Conservation (phyloP, 768 basidiomycete species). For the Lentinula boryana region DNA sequence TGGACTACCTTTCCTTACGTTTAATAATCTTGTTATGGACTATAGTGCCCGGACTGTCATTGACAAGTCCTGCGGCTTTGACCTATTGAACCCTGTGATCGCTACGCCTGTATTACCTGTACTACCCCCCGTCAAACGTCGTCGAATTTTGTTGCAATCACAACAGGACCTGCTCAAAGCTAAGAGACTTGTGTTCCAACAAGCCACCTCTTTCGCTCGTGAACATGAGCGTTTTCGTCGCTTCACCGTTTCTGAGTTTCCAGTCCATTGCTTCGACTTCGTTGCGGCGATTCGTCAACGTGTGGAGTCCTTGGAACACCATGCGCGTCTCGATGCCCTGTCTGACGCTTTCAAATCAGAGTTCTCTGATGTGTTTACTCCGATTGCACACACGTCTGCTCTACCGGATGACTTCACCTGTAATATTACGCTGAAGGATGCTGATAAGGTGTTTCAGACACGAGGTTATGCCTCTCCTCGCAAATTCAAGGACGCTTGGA, state of each 20-base stretch:
- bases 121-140: not conserved
- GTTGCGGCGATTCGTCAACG: not conserved
- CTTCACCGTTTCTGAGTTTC: too few species aligned
- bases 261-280: too few species aligned
- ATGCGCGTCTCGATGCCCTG: too few species aligned
- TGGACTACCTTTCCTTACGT: constrained; percentile 24
- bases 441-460: constrained; percentile 10
- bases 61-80: constrained; percentile 8
- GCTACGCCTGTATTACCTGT: too few species aligned
- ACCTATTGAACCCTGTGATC: constrained; percentile 2
- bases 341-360: constrained; percentile 1
- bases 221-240: too few species aligned
- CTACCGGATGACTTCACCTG: constrained; percentile 16
- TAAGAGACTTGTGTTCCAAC: too few species aligned
- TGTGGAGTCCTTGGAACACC: not conserved
- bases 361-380: constrained; percentile 14
- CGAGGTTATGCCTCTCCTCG: constrained; percentile 20
- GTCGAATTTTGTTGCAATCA: too few species aligned
- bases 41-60: constrained; percentile 12
- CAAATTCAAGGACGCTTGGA: constrained; percentile 26
- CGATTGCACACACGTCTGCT: constrained; percentile 14
- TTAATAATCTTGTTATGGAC: constrained; percentile 28
- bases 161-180: too few species aligned
- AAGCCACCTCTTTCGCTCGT: too few species aligned
- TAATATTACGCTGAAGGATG: constrained; percentile 16